phyloP scores from a whole-genome alignment of 2,329 filamentous ascomycete species.

The Setomelanomma holmii region DNA sequence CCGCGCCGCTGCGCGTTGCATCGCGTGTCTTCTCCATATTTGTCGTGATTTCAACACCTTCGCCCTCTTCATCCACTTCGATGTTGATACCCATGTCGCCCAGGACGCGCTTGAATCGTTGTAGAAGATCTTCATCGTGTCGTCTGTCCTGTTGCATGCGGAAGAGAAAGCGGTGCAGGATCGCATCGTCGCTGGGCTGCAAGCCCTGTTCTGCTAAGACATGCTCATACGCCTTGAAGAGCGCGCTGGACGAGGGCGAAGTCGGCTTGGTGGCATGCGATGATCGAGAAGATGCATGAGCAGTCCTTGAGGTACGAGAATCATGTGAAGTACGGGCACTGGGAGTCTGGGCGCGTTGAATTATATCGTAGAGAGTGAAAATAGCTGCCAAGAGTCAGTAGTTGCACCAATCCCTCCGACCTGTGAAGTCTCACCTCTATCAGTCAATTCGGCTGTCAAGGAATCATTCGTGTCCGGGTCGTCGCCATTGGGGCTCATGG shows the following conservation, averaged over 20 bases:
- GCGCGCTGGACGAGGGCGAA: conserved; percentile 70
- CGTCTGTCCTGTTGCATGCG: conserved; percentile 60
- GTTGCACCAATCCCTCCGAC: not conserved
- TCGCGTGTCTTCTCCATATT: conserved; percentile 33
- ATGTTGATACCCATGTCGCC: conserved; percentile 67
- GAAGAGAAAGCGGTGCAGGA: conserved; percentile 80
- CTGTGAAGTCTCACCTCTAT: conserved; percentile 43
- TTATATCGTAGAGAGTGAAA: conserved; percentile 77
- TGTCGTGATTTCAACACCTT: conserved; percentile 46
- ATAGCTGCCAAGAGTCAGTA: conserved; percentile 66
- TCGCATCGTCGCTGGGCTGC: conserved; percentile 75
- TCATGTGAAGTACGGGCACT: not conserved
- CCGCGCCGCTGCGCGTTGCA: conserved; percentile 28
- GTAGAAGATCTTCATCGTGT: conserved; percentile 59
- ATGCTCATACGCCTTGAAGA: conserved; percentile 82
- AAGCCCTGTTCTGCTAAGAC: conserved; percentile 74
- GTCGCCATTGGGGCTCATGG: conserved; percentile 46
- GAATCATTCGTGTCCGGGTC: conserved; percentile 51
- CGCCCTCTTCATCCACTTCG: conserved; percentile 62
- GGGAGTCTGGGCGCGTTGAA: conserved; percentile 68
- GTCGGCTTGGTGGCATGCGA: conserved; percentile 34
- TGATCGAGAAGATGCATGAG: not conserved
- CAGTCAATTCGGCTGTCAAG: conserved; percentile 41
- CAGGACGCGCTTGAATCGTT: conserved; percentile 74
- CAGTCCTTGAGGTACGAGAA: not conserved